These are phyloP conservation scores for Rosa persica DNA, from an alignment of 306 rosid species.

Conservation along the genomic window DNA sequence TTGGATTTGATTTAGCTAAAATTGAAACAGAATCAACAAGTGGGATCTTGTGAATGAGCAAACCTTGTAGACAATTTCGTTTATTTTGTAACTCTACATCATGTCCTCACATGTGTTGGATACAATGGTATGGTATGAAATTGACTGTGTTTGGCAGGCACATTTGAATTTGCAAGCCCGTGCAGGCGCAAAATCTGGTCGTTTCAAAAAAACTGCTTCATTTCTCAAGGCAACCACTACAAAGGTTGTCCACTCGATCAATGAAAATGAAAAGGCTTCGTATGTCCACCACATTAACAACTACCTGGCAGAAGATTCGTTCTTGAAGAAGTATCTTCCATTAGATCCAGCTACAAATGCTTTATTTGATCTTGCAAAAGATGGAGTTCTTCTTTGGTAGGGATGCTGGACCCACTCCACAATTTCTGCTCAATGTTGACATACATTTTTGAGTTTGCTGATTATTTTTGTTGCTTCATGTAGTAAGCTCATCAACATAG, in stretches of 20 bases:
- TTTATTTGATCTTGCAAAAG: conserved; percentile 89
- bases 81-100: background rate
- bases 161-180: conserved; percentile 66
- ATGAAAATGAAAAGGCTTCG: conserved; percentile 91
- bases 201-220: conserved; percentile 65
- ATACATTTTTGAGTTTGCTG: conserved; percentile 23
- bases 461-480: conserved; percentile 39
- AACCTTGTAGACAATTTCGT: background rate
- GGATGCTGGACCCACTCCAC: conserved; percentile 28
- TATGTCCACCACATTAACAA: conserved; percentile 89
- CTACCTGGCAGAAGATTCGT: conserved; percentile 79
- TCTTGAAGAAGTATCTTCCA: conserved; percentile 81
- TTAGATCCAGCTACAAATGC: conserved; percentile 72
- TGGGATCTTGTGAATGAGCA: conserved; percentile 1
- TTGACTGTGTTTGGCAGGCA: conserved; percentile 53
- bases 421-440: background rate
- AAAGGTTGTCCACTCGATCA: conserved; percentile 80
- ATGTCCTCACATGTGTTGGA: background rate
- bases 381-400: conserved; percentile 97
- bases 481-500: conserved; percentile 94
- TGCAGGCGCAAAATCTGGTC: conserved; percentile 59
- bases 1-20: background rate
- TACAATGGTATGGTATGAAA: conserved; percentile 22
- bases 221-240: conserved; percentile 94
- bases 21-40: background rate